phyloP scores from a whole-genome alignment of 345 rosid genomes.

The Hirschfeldia incana region DNA sequence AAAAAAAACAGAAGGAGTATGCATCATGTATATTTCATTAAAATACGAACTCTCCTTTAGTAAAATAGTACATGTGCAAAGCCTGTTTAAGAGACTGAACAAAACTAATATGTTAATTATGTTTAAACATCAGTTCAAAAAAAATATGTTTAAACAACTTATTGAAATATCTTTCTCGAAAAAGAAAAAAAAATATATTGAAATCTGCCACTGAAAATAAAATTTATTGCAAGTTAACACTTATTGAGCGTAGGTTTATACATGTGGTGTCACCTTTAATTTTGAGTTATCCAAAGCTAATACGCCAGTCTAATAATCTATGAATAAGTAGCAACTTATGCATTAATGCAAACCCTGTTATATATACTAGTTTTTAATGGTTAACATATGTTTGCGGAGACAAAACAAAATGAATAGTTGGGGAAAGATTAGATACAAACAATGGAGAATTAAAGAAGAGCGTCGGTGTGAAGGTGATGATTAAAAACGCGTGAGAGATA shows the following conservation, averaged over 20 bases:
- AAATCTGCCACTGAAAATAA: not conserved
- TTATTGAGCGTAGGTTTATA: not conserved
- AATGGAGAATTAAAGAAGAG: conserved; percentile 13
- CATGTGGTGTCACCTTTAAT: not conserved
- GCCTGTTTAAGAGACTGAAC: not conserved
- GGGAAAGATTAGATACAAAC: not conserved
- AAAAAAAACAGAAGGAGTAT: not conserved
- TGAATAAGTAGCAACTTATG: not conserved
- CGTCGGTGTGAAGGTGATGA: conserved; percentile 33
- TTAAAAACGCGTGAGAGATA: conserved; percentile 29
- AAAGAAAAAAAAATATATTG: not conserved
- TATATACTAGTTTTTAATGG: not conserved
- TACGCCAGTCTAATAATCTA: not conserved
- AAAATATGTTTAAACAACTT: not conserved
- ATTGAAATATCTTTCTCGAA: not conserved
- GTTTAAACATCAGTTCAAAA: not conserved
- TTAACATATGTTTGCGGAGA: conserved; percentile 13
- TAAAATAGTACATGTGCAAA: not conserved
- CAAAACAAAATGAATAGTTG: not conserved
- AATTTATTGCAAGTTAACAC: not conserved
- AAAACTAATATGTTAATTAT: not conserved
- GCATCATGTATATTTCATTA: not conserved
- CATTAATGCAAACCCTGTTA: not conserved
- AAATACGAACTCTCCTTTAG: not conserved
- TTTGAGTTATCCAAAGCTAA: not conserved